phyloP scores from a whole-genome alignment of 2,329 filamentous ascomycete genomes.

The Colletotrichum tropicale region DNA sequence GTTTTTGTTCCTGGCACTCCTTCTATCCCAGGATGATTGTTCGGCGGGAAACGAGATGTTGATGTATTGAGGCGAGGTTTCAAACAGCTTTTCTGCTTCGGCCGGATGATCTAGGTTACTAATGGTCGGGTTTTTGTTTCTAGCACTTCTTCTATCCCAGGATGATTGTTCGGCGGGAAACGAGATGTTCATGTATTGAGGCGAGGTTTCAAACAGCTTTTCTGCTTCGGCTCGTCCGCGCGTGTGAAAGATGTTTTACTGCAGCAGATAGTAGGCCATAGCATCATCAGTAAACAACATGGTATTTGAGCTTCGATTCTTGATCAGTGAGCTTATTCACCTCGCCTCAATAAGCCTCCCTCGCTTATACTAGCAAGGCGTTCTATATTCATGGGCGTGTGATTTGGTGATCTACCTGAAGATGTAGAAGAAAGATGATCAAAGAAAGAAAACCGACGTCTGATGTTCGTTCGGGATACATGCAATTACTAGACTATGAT shows the following conservation, averaged over 20 bases:
- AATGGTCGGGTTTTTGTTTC: neutral
- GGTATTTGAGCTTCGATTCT: neutral
- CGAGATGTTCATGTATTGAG: neutral
- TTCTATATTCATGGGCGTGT: neutral
- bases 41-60: neutral
- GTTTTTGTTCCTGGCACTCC: neutral
- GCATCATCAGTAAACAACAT: neutral
- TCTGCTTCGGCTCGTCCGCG: neutral
- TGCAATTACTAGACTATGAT: neutral
- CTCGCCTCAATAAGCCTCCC: neutral
- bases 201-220: neutral
- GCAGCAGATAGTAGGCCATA: neutral
- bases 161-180: neutral
- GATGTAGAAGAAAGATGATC: neutral
- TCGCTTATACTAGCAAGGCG: neutral
- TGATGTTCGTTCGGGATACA: neutral
- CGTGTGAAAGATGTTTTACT: neutral
- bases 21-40: neutral
- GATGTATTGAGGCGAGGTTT: neutral
- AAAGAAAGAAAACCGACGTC: neutral
- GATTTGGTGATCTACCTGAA: neutral
- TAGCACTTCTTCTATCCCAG: neutral
- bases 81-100: neutral
- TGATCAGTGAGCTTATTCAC: neutral
- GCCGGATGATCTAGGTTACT: neutral